Evolutionary conservation across 2,329 filamentous ascomycete genomes (phyloP).

Genomic region (Colletotrichum eleusines): DNA sequence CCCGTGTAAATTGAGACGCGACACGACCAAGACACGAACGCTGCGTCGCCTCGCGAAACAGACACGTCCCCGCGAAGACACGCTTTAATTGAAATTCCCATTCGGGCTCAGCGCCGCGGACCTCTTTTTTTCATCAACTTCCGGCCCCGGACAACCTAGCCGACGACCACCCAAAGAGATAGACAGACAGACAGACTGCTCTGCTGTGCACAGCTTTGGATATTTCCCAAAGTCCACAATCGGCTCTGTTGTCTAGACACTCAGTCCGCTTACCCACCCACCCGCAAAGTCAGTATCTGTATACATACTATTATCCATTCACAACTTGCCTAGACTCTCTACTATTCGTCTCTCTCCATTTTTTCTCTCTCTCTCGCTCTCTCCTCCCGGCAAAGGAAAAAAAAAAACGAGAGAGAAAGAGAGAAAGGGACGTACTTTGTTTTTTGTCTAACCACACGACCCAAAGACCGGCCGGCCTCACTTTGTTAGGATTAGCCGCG

Average conservation of each 20-base stretch:
- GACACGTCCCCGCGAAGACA: conserved; percentile 53
- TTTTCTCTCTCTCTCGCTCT: neutral
- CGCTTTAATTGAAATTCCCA: conserved; percentile 43
- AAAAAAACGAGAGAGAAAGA: no score
- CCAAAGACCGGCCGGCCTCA: conserved; percentile 3
- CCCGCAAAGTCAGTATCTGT: no score
- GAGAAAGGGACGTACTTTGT: neutral
- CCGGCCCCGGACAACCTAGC: conserved; percentile 30
- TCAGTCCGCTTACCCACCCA: neutral
- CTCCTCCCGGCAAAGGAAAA: neutral
- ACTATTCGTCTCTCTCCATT: neutral
- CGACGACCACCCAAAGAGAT: conserved; percentile 23
- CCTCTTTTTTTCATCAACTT: conserved; percentile 24
- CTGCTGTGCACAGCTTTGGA: neutral
- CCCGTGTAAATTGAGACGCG: conserved; percentile 48
- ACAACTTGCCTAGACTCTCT: neutral
- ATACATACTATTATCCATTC: neutral
- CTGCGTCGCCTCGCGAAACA: conserved; percentile 56
- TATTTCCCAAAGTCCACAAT: no score
- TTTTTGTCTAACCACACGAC: conserved; percentile 1
- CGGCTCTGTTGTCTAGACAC: no score
- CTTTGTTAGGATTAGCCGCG: conserved; percentile 18
- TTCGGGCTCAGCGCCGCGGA: conserved; percentile 32
- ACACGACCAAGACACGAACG: conserved; percentile 50
- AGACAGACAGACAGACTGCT: neutral